phyloP scores from a whole-genome alignment of 495 filamentous ascomycete genomes.

The Penicillium pancosmium region DNA sequence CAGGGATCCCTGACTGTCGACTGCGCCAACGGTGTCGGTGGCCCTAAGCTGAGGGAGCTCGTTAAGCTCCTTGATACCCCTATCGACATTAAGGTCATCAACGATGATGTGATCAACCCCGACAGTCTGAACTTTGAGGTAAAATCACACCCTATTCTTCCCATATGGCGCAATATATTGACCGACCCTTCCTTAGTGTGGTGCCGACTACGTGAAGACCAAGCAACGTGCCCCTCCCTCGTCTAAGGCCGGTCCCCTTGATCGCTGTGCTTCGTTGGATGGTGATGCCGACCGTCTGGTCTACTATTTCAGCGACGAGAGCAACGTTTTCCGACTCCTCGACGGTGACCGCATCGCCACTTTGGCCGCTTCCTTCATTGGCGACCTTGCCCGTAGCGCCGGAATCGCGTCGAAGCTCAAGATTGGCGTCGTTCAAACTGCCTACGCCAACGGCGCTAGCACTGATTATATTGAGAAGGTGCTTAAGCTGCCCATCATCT shows the following conservation, averaged over 20 bases:
- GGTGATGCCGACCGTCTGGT: conserved; percentile 95
- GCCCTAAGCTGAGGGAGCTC: conserved; percentile 84
- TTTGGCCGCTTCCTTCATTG: conserved; percentile 90
- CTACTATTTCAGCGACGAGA: conserved; percentile 88
- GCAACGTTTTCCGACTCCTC: conserved; percentile 81
- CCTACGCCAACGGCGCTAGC: conserved; percentile 95
- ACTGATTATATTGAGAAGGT: conserved; percentile 88
- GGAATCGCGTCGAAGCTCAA: conserved; percentile 78
- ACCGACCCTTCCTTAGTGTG: conserved; percentile 60
- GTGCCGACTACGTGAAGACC: conserved; percentile 97
- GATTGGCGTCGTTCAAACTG: conserved; percentile 94
- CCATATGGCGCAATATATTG: conserved; percentile 16
- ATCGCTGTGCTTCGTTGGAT: conserved; percentile 88
- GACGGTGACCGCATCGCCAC: conserved; percentile 98
- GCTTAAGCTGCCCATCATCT: conserved; percentile 86
- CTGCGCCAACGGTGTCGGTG: conserved; percentile 96
- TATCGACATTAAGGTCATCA: conserved; percentile 82
- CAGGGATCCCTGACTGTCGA: conserved; percentile 80
- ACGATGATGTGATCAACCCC: conserved; percentile 87
- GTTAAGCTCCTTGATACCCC: conserved; percentile 78
- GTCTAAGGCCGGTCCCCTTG: conserved; percentile 72
- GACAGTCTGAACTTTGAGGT: conserved; percentile 88
- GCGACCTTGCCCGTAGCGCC: conserved; percentile 77
- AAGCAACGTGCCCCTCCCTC: conserved; percentile 87
- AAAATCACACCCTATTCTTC: conserved; percentile 26